Evolutionary conservation across 116 monocot genomes (phyloP).

Genomic region (Iris pallida): DNA sequence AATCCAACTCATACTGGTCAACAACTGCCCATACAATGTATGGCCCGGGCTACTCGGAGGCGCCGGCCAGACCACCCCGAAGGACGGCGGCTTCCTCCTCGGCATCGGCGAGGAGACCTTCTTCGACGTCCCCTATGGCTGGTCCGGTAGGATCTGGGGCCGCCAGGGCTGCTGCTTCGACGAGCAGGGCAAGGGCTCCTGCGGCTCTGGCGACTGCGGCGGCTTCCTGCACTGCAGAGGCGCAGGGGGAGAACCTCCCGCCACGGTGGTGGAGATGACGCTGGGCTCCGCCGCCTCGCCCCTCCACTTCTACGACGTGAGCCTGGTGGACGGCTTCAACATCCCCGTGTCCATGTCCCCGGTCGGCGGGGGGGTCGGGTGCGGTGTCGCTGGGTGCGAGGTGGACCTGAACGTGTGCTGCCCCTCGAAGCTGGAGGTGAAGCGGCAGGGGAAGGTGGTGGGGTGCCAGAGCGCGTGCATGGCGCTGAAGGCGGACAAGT

Average conservation of each 20-base stretch:
- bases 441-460: slow-evolving; percentile 42
- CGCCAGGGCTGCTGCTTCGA: slow-evolving; percentile 71
- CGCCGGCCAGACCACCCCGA: slow-evolving; percentile 41
- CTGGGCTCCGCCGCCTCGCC: slow-evolving; percentile 60
- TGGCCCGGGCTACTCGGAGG: slow-evolving; percentile 70
- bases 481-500: slow-evolving; percentile 64
- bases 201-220: slow-evolving; percentile 62
- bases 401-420: slow-evolving; percentile 74
- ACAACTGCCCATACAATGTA: slow-evolving; percentile 74
- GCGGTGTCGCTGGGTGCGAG: slow-evolving; percentile 71
- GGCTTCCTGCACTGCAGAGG: slow-evolving; percentile 61
- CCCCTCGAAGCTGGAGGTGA: slow-evolving; percentile 53
- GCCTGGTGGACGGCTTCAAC: slow-evolving; percentile 84
- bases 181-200: slow-evolving; percentile 33
- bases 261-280: slow-evolving; percentile 86
- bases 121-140: slow-evolving; percentile 46
- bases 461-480: slow-evolving; percentile 90
- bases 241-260: slow-evolving; percentile 48
- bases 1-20: slow-evolving; percentile 64
- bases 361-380: slow-evolving; percentile 58
- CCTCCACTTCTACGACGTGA: slow-evolving; percentile 80
- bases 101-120: slow-evolving; percentile 36
- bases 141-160: slow-evolving; percentile 80
- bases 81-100: slow-evolving; percentile 76
- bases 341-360: slow-evolving; percentile 59